Base-by-base conservation (phyloP, 2,329 filamentous ascomycete genomes). In the Aureobasidium sp. region DNA sequence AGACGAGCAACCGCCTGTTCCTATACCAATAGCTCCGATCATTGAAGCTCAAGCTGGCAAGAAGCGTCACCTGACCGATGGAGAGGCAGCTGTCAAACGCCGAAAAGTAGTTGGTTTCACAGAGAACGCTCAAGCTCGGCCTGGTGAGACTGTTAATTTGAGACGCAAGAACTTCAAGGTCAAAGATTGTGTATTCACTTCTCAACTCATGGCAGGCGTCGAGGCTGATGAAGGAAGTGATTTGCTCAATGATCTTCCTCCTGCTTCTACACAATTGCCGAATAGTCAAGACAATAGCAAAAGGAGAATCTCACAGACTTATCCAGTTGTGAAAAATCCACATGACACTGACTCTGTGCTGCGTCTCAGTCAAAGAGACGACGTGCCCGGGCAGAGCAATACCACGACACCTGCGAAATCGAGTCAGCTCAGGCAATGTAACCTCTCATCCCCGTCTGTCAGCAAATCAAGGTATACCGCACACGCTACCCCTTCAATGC, bases 271-370 rank as follows among this genome's bases (percentile, higher is more conserved):
- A 9, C 67, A 69, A 44, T 65, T 65, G 36, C 67, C 68, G 64
- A 48, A 59, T 34, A 63, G 58, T 8, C 59, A 63, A 34, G 48
- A 55, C 6, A 11, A 21, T 10, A 44, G n/a, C 4, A 34, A 49
- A 34, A 48, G 44, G 41, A 65, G 54, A 34, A 34, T 49, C 10
- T 52, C 64, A 36, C 76, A 91, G 30, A 81, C 80, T 32, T 95
- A 91, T 68, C 82, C 87, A 1, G 83, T 91, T 13, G 89, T 93
- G 27, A 95, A 96, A 73, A 85, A 93, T 66, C 82, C 86, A 1
- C 81, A 85, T 66, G 84, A 90, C 67, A 81, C 83, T 5, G 79
- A 79, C 63, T 89, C 87, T 0, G 77, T 80, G 32, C 67, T 85
- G 49, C 83, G 86, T 48, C 76, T 90, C 34, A 91, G 87, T 68